Evolutionary conservation across 345 rosid species (phyloP), one percentile per base, ranked within the genome.

Genomic region (Ceriops zippeliana): DNA sequence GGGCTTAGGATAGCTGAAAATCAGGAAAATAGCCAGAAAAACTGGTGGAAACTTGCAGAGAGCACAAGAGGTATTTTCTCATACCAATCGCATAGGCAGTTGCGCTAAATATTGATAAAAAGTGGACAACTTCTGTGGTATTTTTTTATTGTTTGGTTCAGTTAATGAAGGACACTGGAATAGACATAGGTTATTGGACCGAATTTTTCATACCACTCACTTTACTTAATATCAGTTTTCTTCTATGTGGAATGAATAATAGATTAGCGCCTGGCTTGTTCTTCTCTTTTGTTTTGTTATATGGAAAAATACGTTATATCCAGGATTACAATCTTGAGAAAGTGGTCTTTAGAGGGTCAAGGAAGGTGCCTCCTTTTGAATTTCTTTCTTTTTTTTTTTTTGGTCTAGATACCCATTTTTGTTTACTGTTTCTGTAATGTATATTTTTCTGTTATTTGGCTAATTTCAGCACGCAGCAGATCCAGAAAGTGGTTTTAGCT

Each of bases 1-100:
- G 98, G 98, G 66, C 86, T 95, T 32, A 85, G 84, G 71, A 91
- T 95, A 73, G 99, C 92, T 73, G 98, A 95, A 79, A 95, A 88
- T 70, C 96, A 95, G 85, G 98, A 95, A 75, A 90, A 87, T 77
- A 91, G 99, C 76, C 96, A 87, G 74, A 90, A 88, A 73, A 95
- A 91, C 72, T 81, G 97, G 35, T 86, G 98, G 51, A 90, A 91
- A 76, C 98, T 95, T 73, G 97, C 98, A 30, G 99, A 91, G 86
- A 95, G 90, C 86, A 95, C 98, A 4, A 85, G 96, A 84, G 98
- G 99, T 95, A 83, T 34, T 68, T 67, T 8, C 7, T 42, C 27
- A 16, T 28, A 3, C 56, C 47, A 64, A 53, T 37, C 19, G 4
- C 22, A 9, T 5, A 37, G 58, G 11, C 10, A 6, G 58, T 53